Evolutionary conservation across 495 filamentous ascomycete species (phyloP), one percentile per base, ranked within the genome.

Genomic region (Xylaria telfairii): DNA sequence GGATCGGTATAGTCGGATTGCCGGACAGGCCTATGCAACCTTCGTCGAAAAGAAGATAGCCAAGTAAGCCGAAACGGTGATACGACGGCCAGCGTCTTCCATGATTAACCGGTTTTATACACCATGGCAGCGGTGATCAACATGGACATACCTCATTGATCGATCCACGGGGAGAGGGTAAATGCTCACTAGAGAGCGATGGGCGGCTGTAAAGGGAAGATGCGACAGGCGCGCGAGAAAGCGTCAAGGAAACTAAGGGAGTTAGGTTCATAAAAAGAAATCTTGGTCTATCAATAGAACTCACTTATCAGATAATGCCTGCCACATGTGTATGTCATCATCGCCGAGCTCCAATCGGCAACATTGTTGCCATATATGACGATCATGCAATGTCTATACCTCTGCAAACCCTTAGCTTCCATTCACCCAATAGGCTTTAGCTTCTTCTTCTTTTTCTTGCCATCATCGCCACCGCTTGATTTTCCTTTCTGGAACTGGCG

Each of bases 381-480:
- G 34, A 24, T 32, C 30, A 54, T 37, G 41, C 53, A 44, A 59
- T 41, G 15, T 32, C 30, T 21, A 56, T 37, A 59, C 60, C 68
- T 34, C 59, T 63, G 68, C 59, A 53, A 56, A 64, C 30, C 68
- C 47, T 61, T 26, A 69, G 32, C 57, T n/a, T 32, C 32, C 13
- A 63, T 59, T 70, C 77, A 86, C 34, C 84, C 84, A 49, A 86
- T 85, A 0, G 83, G 83, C 82, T 86, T 83, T n/a, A 93, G 86
- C 86, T 97, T 96, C 87, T 93, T 86, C 83, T 94, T 95, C 84
- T 96, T 95, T 88, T 97, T 98, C 87, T 96, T 96, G 78, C 92
- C 93, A 76, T 89, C 89, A 70, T 88, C 89, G 3, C 78, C 85
- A 21, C 81, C 84, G 7, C 78, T 79, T 26, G 75, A 80, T 74